Percentiles rank a stretch among this genome's conserved stretches.
Conservation (phyloP, 2,329 filamentous ascomycete genomes). For the Alternaria atra region DNA sequence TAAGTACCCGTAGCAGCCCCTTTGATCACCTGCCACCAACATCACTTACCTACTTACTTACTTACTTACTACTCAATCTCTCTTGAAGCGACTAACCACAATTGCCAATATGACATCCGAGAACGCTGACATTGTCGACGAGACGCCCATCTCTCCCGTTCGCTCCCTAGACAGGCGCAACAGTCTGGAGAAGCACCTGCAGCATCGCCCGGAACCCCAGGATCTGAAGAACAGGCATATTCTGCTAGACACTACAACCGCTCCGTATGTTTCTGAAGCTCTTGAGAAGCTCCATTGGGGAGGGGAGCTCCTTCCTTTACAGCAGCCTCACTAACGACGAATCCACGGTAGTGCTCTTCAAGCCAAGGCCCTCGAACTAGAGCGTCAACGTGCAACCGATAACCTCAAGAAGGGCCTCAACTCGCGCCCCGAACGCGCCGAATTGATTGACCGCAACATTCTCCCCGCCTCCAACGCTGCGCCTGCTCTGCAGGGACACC, state of each 20-base stretch:
- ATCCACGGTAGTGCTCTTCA: slow-evolving; percentile 64
- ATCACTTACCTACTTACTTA: not conserved
- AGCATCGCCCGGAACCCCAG: slow-evolving; percentile 61
- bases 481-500: slow-evolving; percentile 79
- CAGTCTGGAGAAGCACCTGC: slow-evolving; percentile 58
- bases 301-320: not conserved
- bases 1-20: slow-evolving; percentile 18
- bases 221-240: slow-evolving; percentile 76
- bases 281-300: not conserved
- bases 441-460: slow-evolving; percentile 87
- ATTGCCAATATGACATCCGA: slow-evolving; percentile 40
- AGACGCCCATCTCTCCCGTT: slow-evolving; percentile 54
- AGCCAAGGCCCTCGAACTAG: slow-evolving; percentile 68
- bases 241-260: slow-evolving; percentile 71
- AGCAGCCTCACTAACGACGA: slow-evolving; percentile 5
- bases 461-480: slow-evolving; percentile 80
- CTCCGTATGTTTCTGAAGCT: slow-evolving; percentile 62
- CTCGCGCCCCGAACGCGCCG: slow-evolving; percentile 72
- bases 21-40: not conserved
- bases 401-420: slow-evolving; percentile 71
- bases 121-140: slow-evolving; percentile 42
- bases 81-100: slow-evolving; percentile 16
- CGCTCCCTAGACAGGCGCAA: slow-evolving; percentile 68
- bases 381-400: slow-evolving; percentile 70
- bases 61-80: not conserved